Conservation (phyloP, 345 rosid species). For the Linum trigynum region DNA sequence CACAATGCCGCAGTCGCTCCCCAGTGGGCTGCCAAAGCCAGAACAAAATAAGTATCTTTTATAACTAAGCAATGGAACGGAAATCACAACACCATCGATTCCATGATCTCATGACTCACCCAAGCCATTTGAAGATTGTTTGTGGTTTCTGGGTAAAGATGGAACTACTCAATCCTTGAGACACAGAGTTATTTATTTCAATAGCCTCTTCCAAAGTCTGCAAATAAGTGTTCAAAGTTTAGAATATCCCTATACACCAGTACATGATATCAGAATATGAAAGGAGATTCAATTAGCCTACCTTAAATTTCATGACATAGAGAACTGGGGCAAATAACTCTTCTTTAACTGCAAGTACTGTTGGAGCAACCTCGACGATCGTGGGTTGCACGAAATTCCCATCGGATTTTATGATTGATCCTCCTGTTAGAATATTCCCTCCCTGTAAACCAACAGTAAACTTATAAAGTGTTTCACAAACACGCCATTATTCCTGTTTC, state of each 20-base stretch:
- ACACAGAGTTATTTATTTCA: slow-evolving; percentile 82
- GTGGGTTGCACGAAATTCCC: slow-evolving; percentile 97
- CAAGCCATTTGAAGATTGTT: slow-evolving; percentile 76
- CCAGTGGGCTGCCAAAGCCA: slow-evolving; percentile 51
- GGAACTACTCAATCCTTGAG: slow-evolving; percentile 94
- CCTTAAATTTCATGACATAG: slow-evolving; percentile 80
- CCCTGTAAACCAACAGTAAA: slow-evolving; percentile 43
- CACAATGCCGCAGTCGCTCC: slow-evolving; percentile 94
- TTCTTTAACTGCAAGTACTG: slow-evolving; percentile 65
- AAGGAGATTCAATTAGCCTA: slow-evolving; percentile 11
- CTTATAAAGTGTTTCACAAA: too few species aligned
- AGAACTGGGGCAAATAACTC: slow-evolving; percentile 93
- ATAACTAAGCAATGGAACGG: not conserved
- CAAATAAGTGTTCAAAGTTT: slow-evolving; percentile 9
- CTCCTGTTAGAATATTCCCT: slow-evolving; percentile 77
- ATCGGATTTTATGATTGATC: slow-evolving; percentile 50
- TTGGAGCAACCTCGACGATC: slow-evolving; percentile 71
- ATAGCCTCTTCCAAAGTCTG: slow-evolving; percentile 83
- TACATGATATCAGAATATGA: not conserved
- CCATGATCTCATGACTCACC: slow-evolving; percentile 32
- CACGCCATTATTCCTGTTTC: too few species aligned
- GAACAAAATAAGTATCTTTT: not conserved
- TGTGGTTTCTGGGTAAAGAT: slow-evolving; percentile 77
- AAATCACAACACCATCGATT: not conserved
- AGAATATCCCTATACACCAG: not conserved